These are phyloP conservation scores for Lithohypha guttulata DNA, from an alignment of 2,329 filamentous ascomycete genomes.

Conservation along the genomic window DNA sequence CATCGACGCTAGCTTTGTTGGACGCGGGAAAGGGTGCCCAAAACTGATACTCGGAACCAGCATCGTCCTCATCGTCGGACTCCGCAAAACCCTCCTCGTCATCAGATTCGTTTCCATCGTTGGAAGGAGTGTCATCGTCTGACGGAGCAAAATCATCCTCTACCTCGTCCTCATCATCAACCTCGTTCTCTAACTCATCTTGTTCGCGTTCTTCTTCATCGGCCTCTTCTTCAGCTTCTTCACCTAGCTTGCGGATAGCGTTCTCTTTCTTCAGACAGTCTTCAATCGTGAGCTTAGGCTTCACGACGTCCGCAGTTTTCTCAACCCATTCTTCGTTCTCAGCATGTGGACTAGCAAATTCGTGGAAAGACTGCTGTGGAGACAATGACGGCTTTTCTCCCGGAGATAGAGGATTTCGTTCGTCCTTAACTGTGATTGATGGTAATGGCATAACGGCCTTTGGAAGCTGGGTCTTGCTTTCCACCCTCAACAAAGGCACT, in stretches of 20 bases:
- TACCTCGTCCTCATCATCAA: constrained; percentile 50
- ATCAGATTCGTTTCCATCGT: constrained; percentile 70
- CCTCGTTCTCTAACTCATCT: constrained; percentile 39
- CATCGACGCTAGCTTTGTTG: constrained; percentile 41
- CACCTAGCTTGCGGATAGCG: constrained; percentile 69
- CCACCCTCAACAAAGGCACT: constrained; percentile 25
- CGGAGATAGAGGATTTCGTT: constrained; percentile 11
- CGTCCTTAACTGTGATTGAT: too few relatives aligned
- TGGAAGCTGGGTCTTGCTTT: constrained; percentile 21
- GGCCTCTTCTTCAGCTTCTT: constrained; percentile 86
- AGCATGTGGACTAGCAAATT: constrained; percentile 74
- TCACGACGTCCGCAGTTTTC: constrained; percentile 49
- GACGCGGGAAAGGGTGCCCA: constrained; percentile 42
- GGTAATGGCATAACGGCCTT: constrained; percentile 10
- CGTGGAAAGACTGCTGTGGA: constrained; percentile 53
- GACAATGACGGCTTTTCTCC: constrained; percentile 11
- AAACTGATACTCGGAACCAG: constrained; percentile 54
- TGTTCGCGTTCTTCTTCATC: constrained; percentile 59
- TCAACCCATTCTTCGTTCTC: constrained; percentile 89
- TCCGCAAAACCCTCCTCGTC: constrained; percentile 63
- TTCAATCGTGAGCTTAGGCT: constrained; percentile 68
- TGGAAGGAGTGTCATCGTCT: constrained; percentile 36
- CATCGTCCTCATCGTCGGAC: constrained; percentile 57
- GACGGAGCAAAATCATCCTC: constrained; percentile 51
- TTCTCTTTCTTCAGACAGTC: constrained; percentile 88